Conservation (phyloP, 495 filamentous ascomycete species). For the Hypoxylon cercidicola region DNA sequence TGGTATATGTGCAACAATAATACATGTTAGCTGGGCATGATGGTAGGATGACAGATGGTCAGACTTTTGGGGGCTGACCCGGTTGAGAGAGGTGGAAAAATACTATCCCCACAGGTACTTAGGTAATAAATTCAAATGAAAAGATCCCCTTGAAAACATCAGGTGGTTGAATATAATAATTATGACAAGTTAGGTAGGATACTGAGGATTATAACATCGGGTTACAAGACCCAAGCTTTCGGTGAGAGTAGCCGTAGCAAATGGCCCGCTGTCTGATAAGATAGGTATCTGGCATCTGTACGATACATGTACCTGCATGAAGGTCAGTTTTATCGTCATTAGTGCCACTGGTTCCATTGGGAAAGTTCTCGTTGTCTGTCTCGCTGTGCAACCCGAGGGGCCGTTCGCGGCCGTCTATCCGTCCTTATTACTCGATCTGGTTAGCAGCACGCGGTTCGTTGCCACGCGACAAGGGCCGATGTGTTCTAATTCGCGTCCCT, state of each 20-base stretch:
- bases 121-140: too few relatives aligned
- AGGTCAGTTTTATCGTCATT: conserved; percentile 32
- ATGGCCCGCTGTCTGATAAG: conserved; percentile 30
- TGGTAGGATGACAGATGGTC: too few relatives aligned
- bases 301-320: conserved; percentile 39
- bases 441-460: conserved; percentile 2
- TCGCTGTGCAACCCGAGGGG: conserved; percentile 2
- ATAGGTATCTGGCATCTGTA: neutral
- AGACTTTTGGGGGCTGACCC: too few relatives aligned
- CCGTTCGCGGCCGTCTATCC: conserved; percentile 18
- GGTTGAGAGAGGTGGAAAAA: too few relatives aligned
- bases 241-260: conserved; percentile 34
- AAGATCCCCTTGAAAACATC: too few relatives aligned
- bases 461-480: too few relatives aligned
- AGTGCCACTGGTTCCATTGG: neutral
- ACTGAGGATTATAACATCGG: too few relatives aligned
- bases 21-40: neutral
- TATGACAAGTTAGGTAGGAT: too few relatives aligned
- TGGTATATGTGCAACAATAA: neutral
- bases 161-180: too few relatives aligned
- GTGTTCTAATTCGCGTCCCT: too few relatives aligned
- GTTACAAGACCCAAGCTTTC: conserved; percentile 8
- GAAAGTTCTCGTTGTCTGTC: neutral
- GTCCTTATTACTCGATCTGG: conserved; percentile 20
- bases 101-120: too few relatives aligned